Evolutionary conservation across 208 protist species (phyloP).

Genomic region (Angomonas ambiguus): DNA sequence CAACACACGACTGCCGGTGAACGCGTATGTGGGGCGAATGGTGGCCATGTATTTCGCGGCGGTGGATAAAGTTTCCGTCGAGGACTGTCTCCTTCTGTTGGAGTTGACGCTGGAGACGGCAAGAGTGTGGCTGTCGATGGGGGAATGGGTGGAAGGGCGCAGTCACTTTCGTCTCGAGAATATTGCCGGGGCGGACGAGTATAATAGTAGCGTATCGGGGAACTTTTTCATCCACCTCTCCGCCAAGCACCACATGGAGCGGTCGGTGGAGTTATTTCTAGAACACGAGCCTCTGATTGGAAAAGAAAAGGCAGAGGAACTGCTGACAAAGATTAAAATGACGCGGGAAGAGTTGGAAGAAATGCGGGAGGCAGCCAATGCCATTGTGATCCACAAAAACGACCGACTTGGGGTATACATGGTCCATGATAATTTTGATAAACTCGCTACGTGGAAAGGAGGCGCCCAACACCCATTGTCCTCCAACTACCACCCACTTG

Average conservation of each 20-base stretch:
- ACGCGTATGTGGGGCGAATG: constrained; percentile 80
- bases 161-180: constrained; percentile 81
- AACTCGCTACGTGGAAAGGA: constrained; percentile 56
- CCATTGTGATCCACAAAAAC: constrained; percentile 56
- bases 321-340: constrained; percentile 64
- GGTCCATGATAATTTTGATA: constrained; percentile 87
- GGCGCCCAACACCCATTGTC: constrained; percentile 71
- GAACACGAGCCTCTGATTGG: constrained; percentile 44
- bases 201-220: constrained; percentile 68
- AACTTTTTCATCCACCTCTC: constrained; percentile 90
- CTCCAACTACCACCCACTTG: constrained; percentile 89
- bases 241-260: constrained; percentile 70
- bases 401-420: constrained; percentile 75
- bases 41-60: constrained; percentile 68
- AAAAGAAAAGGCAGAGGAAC: constrained; percentile 28
- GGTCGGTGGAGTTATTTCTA: constrained; percentile 49
- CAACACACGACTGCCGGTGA: constrained; percentile 69
- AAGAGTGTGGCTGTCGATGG: constrained; percentile 79
- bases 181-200: constrained; percentile 77
- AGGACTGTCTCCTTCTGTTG: constrained; percentile 63
- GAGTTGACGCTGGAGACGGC: constrained; percentile 87
- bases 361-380: constrained; percentile 40
- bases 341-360: constrained; percentile 51
- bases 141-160: constrained; percentile 76
- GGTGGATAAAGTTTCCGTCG: constrained; percentile 35